Conservation (phyloP, 2,329 filamentous ascomycete genomes). For the Monilinia fructigena region DNA sequence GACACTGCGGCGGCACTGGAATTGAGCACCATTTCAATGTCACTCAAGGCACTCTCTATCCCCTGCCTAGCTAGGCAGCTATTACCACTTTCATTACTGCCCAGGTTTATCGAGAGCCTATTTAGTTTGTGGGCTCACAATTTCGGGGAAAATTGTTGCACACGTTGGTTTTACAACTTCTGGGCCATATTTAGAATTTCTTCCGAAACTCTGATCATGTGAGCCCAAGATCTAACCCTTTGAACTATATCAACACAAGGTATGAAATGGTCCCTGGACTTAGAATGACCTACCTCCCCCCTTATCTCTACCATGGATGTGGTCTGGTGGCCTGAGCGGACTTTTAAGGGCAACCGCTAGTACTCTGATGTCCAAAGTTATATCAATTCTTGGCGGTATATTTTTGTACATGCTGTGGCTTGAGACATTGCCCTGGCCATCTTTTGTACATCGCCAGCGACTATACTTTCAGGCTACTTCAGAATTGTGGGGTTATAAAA, state of each 20-base stretch:
- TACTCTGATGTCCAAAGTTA: conserved; percentile 63
- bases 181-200: conserved; percentile 53
- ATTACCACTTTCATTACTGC: not conserved
- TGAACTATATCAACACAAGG: conserved; percentile 65
- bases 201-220: conserved; percentile 62
- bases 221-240: conserved; percentile 62
- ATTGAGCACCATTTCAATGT: not conserved
- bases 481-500: conserved; percentile 61
- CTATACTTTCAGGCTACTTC: conserved; percentile 68
- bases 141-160: conserved; percentile 46
- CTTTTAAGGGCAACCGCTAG: conserved; percentile 71
- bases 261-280: conserved; percentile 69
- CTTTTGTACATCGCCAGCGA: conserved; percentile 64
- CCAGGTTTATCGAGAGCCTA: not conserved
- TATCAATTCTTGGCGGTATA: conserved; percentile 59
- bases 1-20: not conserved
- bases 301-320: conserved; percentile 68
- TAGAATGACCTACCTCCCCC: conserved; percentile 57
- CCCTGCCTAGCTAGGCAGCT: no score
- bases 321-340: conserved; percentile 63
- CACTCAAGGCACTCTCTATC: not conserved
- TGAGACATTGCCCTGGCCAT: conserved; percentile 74
- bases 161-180: conserved; percentile 62
- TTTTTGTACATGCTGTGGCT: conserved; percentile 57
- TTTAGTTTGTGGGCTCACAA: not conserved